Base-by-base conservation (phyloP, 495 filamentous ascomycete genomes). In the Articulospora tetracladia region DNA sequence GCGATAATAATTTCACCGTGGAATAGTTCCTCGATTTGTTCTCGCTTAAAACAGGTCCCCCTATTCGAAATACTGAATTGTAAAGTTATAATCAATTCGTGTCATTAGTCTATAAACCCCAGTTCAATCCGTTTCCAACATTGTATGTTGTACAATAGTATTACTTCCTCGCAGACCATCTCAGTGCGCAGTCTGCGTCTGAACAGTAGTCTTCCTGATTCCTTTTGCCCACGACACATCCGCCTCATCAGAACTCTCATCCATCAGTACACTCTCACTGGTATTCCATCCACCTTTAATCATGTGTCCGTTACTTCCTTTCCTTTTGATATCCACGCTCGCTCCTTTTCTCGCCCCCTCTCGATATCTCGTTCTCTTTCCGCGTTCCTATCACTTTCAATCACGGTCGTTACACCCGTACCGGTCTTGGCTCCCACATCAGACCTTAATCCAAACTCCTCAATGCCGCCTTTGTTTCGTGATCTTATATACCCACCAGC, bases 401-500 rank as follows among this genome's bases (percentile, higher is more conserved):
- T 58, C 7, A 62, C 27, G 4, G 63, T 65, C 41, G 50, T 59
- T 0, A 65, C 60, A 4, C 64, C 60, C 11, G 11, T 39, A 41
- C 46, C 39, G 15, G 47, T 23, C 22, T 30, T 39, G 8, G 39
- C 3, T 24, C 52, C 59, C 22, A 67, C 53, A 47, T 67, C 64
- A 28, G 22, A 50, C 44, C 64, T 44, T 13, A 67, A 39, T 6
- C 53, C 57, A 28, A 61, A 60, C n/a, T 59, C 56, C 32, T 64
- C 64, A 13, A 34, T 17, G 0, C 23, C 30, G 13, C 24, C 32
- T n/a, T 20, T 47, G 13, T 8, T 39, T 17, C 28, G 19, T 30
- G 41, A 60, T 17, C 53, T 36, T 10, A 67, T 53, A 26, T 63
- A 63, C 0, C 61, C 61, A 10, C 36, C 27, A 20, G 53, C 28